phyloP scores from a whole-genome alignment of 2,329 filamentous ascomycete species.

The Paradendryphiella salina region DNA sequence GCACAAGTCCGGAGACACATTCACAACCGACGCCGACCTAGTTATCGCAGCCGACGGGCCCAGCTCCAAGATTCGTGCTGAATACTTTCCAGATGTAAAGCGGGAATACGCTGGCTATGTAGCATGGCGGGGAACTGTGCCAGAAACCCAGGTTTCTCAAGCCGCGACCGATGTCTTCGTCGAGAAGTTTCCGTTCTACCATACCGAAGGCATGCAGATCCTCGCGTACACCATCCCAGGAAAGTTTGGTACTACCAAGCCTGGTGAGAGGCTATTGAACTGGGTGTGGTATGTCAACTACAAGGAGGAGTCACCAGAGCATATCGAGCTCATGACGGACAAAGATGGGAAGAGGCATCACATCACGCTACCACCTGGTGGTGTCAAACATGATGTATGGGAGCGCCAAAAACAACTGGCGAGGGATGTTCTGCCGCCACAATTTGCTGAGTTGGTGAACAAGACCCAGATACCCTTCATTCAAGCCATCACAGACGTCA shows the following conservation, averaged over 20 bases:
- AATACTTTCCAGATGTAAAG: conserved; percentile 20
- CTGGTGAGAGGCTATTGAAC: conserved; percentile 50
- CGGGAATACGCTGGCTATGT: conserved; percentile 35
- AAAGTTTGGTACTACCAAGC: conserved; percentile 41
- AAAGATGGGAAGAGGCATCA: conserved; percentile 44
- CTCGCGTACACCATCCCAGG: conserved; percentile 50
- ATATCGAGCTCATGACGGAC: conserved; percentile 51
- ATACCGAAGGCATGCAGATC: conserved; percentile 21
- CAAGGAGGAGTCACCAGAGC: conserved; percentile 40
- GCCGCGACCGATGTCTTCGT: conserved; percentile 19
- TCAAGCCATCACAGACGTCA: conserved; percentile 50
- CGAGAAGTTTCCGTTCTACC: conserved; percentile 28
- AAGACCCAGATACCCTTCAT: conserved; percentile 50
- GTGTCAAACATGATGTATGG: conserved; percentile 47
- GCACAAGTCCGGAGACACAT: conserved; percentile 10
- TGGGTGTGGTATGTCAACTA: conserved; percentile 54
- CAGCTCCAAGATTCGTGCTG: conserved; percentile 25
- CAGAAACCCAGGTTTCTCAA: conserved; percentile 22
- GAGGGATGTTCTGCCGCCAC: conserved; percentile 37
- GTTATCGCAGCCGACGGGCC: conserved; percentile 35
- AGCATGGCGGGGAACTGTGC: conserved; percentile 34
- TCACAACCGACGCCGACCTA: conserved; percentile 17
- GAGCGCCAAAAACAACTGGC: conserved; percentile 38
- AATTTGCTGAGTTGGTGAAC: conserved; percentile 47
- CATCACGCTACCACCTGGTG: conserved; percentile 50